These are phyloP conservation scores for Rhodotorula sp. DNA, from an alignment of 1,284 basidiomycete genomes.

Conservation along the genomic window DNA sequence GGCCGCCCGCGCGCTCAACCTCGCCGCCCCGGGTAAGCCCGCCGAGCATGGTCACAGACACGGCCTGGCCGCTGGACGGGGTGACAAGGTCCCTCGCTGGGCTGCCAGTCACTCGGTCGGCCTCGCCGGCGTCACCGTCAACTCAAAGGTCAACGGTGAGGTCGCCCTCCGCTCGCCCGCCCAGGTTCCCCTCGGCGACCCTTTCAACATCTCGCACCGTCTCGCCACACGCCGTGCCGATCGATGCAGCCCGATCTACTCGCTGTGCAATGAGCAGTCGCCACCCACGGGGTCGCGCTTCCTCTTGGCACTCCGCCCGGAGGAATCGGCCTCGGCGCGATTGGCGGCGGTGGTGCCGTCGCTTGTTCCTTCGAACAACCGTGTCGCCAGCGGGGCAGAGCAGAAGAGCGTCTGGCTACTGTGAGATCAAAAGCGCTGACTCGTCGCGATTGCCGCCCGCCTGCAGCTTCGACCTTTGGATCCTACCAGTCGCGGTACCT, in stretches of 20 bases:
- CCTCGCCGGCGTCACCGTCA: constrained; percentile 61
- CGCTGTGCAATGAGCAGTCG: too few species aligned
- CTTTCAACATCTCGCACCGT: background rate
- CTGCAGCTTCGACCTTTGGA: constrained; percentile 54
- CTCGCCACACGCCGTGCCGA: too few species aligned
- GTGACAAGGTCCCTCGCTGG: constrained; percentile 28
- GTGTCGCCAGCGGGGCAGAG: too few species aligned
- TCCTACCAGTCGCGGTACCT: constrained; percentile 60
- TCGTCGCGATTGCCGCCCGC: too few species aligned
- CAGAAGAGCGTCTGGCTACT: too few species aligned
- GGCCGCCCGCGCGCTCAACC: constrained; percentile 65
- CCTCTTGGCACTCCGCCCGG: too few species aligned
- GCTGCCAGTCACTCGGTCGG: constrained; percentile 23
- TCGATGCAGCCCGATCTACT: too few species aligned
- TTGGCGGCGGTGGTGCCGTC: too few species aligned
- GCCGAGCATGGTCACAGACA: constrained; percentile 53
- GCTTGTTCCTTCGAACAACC: too few species aligned
- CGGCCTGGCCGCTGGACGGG: constrained; percentile 4
- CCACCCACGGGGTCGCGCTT: too few species aligned
- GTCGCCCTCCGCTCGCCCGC: constrained; percentile 22
- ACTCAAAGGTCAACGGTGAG: constrained; percentile 70
- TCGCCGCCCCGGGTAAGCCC: constrained; percentile 63
- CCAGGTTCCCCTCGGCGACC: background rate
- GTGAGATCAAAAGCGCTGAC: background rate
- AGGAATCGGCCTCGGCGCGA: too few species aligned